These are phyloP conservation scores for Sphaceloma murrayae DNA, from an alignment of 2,329 filamentous ascomycete species.

Conservation along the genomic window DNA sequence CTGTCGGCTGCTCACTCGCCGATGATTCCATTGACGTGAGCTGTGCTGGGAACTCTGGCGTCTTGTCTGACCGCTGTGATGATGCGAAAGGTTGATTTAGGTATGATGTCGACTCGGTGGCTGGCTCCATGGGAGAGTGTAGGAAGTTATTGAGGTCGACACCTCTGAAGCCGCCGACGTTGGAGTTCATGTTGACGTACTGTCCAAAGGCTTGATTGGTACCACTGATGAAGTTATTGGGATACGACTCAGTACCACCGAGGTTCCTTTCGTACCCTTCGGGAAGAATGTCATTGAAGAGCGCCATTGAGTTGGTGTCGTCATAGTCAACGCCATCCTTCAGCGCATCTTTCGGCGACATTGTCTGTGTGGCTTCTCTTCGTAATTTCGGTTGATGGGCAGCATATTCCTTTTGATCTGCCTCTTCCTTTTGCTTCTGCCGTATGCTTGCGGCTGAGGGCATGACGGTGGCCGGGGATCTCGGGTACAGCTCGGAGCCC, in stretches of 20 bases:
- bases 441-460: constrained; percentile 50
- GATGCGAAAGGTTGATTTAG: constrained; percentile 26
- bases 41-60: constrained; percentile 49
- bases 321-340: constrained; percentile 74
- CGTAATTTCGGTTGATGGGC: constrained; percentile 26
- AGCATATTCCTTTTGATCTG: constrained; percentile 40
- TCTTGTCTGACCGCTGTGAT: constrained; percentile 25
- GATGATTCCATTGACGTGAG: constrained; percentile 54
- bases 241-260: constrained; percentile 32
- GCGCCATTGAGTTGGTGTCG: constrained; percentile 57
- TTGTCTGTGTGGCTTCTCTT: constrained; percentile 57
- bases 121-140: constrained; percentile 19
- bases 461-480: constrained; percentile 35
- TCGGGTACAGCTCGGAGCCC: constrained; percentile 42
- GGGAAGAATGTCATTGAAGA: constrained; percentile 54
- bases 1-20: constrained; percentile 43
- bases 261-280: constrained; percentile 28
- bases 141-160: constrained; percentile 30
- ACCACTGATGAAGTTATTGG: constrained; percentile 36
- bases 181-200: constrained; percentile 24
- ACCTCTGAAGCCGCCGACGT: constrained; percentile 19
- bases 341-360: constrained; percentile 87
- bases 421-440: constrained; percentile 52
- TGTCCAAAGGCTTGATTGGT: constrained; percentile 37
- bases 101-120: constrained; percentile 22